Evolutionary conservation across 2,329 filamentous ascomycete species (phyloP), one percentile per base, ranked within the genome.

Genomic region (Fusarium transvaalense): DNA sequence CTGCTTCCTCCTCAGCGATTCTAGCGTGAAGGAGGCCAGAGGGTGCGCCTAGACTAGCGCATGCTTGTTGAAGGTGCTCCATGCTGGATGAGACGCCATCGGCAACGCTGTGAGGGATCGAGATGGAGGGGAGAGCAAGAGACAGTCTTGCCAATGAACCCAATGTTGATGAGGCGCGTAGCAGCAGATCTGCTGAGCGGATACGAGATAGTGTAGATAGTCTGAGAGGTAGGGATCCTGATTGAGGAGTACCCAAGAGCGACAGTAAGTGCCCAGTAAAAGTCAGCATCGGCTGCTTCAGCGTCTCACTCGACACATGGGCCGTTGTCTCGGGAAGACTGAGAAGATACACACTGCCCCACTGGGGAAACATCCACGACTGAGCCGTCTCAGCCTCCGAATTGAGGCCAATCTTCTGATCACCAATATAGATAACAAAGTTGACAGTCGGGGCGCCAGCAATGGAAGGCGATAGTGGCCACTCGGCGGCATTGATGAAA

Each of bases 401-500:
- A 43, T 82, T 79, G 53, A 83, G 74, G 6, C 79, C 82, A 65
- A 93, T 94, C 12, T 90, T 93, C 61, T 91, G 88, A 60, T 92
- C 89, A 8, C 94, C 93, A 10, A 97, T 89, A 75, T 96, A 99
- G 29, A 98, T 85, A 58, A 98, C 90, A 77, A 99, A 98, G 80
- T 99, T 98, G 75, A 99, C 90, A 0, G 96, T 99, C 1, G 96
- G 96, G 0, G 95, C 95, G 19, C 89, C 89, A 41, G 94, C 96
- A 71, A 99, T 98, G 58, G 93, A 97, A 1, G 95, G 95, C 66
- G 92, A 97, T 4, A 99, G 81, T 1, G 96, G 96, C 96, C 96
- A 99, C 81, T 99, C 96, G 3, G 96, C 96, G 4, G 95, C 94
- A 75, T 99, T 99, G 79, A 99, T 94, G 76, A 99, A 99, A 2